Percentiles rank a stretch among this genome's conserved stretches.
phyloP scores from a whole-genome alignment of 2,329 filamentous ascomycete species.

The Coniochaeta hoffmannii region DNA sequence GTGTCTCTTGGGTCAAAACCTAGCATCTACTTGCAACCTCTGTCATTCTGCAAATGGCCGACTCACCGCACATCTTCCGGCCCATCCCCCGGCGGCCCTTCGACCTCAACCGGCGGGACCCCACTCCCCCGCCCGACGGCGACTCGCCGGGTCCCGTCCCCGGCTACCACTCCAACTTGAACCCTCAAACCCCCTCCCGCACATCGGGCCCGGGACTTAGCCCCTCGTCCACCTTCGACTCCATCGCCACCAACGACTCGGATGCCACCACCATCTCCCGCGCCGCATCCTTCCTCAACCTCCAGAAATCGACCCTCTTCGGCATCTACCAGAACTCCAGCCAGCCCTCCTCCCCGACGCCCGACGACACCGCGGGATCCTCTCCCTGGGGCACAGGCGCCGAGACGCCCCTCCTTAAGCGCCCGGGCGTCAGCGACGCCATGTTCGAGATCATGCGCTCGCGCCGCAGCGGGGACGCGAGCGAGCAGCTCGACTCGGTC shows the following conservation, averaged over 20 bases:
- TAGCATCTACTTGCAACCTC: not conserved
- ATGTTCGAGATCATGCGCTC: conserved; percentile 35
- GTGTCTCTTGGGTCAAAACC: not conserved
- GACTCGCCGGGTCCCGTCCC: conserved; percentile 23
- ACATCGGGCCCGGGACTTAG: conserved; percentile 10
- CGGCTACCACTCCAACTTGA: conserved; percentile 37
- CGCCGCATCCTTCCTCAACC: conserved; percentile 72
- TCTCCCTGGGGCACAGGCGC: conserved; percentile 77
- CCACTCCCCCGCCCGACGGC: conserved; percentile 36
- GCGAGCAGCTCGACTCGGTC: conserved; percentile 2
- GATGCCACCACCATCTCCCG: conserved; percentile 46
- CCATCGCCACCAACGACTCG: conserved; percentile 10
- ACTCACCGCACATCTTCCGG: conserved; percentile 48
- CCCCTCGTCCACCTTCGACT: conserved; percentile 7
- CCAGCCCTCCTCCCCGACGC: conserved; percentile 47
- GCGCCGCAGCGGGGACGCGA: conserved; percentile 21
- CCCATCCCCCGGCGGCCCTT: conserved; percentile 69
- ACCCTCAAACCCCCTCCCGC: conserved; percentile 27
- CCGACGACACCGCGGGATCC: conserved; percentile 41
- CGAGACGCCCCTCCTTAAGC: conserved; percentile 52
- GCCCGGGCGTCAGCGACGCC: conserved; percentile 32
- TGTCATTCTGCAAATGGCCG: not conserved
- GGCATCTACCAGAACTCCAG: conserved; percentile 69
- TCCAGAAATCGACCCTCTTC: conserved; percentile 82
- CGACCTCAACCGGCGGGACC: conserved; percentile 43